Conservation (phyloP, 2,329 filamentous ascomycete species). For the Aspergillus brunneoviolaceus region DNA sequence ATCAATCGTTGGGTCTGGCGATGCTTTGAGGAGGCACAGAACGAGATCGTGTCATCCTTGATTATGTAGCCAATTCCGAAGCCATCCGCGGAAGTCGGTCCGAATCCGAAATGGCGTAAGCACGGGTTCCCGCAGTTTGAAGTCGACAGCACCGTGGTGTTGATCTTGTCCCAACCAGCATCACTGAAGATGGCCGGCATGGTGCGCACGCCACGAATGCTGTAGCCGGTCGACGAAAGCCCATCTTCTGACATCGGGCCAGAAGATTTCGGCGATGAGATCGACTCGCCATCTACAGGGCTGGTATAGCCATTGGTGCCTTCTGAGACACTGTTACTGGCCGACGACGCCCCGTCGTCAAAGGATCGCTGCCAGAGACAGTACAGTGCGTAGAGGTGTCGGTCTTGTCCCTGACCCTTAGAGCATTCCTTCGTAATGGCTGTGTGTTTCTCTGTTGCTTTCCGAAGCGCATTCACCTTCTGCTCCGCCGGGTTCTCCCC, state of each 20-base stretch:
- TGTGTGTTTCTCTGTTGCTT: constrained; percentile 80
- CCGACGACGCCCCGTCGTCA: constrained; percentile 64
- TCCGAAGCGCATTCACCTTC: constrained; percentile 82
- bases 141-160: constrained; percentile 89
- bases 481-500: constrained; percentile 77
- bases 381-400: constrained; percentile 90
- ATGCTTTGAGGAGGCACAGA: constrained; percentile 92
- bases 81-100: constrained; percentile 87
- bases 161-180: constrained; percentile 88
- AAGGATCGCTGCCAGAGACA: constrained; percentile 91
- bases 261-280: constrained; percentile 29
- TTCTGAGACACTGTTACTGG: constrained; percentile 49
- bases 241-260: constrained; percentile 47
- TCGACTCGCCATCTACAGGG: constrained; percentile 43
- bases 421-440: constrained; percentile 78
- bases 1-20: constrained; percentile 88
- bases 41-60: constrained; percentile 86
- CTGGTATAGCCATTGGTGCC: constrained; percentile 66
- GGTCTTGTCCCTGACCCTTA: constrained; percentile 86
- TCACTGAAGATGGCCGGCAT: constrained; percentile 77
- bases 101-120: constrained; percentile 93
- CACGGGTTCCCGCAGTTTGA: constrained; percentile 99
- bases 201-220: constrained; percentile 48
- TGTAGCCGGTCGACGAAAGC: constrained; percentile 52
- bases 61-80: constrained; percentile 99